Conservation (phyloP, 306 rosid genomes). For the Cicer arietinum region DNA sequence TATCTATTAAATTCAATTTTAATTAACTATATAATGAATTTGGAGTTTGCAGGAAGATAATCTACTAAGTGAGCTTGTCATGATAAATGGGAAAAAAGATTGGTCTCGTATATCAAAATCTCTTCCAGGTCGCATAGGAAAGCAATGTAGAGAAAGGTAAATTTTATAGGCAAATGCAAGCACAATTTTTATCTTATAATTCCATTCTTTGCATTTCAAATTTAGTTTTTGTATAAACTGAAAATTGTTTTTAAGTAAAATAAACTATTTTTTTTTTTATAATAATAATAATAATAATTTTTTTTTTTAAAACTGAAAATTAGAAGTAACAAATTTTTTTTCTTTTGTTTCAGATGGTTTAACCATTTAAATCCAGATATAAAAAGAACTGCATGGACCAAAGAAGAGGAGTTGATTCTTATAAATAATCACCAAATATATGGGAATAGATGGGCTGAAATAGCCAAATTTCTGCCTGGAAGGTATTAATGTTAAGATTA, state of each 20-base stretch:
- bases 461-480: conserved; percentile 55
- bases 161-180: not conserved
- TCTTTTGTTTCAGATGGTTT: conserved; percentile 50
- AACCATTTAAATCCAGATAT: conserved; percentile 64
- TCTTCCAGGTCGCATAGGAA: conserved; percentile 67
- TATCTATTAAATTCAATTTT: not conserved
- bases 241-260: no score
- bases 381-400: conserved; percentile 55
- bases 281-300: no score
- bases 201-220: no score
- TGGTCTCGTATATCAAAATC: conserved; percentile 56
- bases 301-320: not conserved
- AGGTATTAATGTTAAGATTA: conserved; percentile 41
- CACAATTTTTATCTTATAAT: not conserved
- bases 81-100: conserved; percentile 46
- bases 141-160: conserved; percentile 65
- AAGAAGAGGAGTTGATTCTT: conserved; percentile 54
- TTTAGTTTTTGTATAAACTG: no score
- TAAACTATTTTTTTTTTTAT: no score
- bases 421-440: conserved; percentile 42
- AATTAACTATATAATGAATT: not conserved
- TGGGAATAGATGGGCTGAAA: conserved; percentile 66
- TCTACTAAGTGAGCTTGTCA: conserved; percentile 42
- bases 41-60: conserved; percentile 53
- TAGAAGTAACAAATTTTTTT: not conserved